Percentiles rank a stretch among this genome's conserved stretches.
Conservation (phyloP, 2,329 filamentous ascomycete species). For the Ascochyta lentis region DNA sequence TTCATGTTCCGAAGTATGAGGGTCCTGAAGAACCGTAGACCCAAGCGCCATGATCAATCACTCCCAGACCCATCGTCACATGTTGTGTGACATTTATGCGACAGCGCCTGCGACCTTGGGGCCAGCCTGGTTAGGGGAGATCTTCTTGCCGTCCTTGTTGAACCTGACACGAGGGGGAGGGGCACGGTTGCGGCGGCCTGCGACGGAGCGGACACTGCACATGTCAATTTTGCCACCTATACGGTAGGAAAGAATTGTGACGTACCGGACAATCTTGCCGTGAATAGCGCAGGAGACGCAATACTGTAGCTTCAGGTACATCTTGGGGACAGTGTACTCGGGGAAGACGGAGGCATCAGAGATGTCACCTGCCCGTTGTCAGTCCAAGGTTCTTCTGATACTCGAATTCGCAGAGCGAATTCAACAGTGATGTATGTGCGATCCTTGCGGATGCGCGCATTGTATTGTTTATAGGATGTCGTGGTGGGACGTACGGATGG, state of each 20-base stretch:
- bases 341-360: slow-evolving; percentile 98
- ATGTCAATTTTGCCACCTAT: slow-evolving; percentile 5
- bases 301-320: slow-evolving; percentile 99
- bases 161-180: slow-evolving; percentile 96
- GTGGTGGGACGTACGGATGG: slow-evolving; percentile 82
- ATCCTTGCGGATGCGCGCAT: slow-evolving; percentile 1
- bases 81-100: slow-evolving; percentile 22
- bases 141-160: slow-evolving; percentile 99
- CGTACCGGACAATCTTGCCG: slow-evolving; percentile 99
- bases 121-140: slow-evolving; percentile 84
- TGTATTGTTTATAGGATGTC: slow-evolving; percentile 13
- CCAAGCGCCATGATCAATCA: slow-evolving; percentile 46
- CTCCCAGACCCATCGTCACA: slow-evolving; percentile 17
- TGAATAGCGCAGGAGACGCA: slow-evolving; percentile 99
- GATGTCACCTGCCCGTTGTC: slow-evolving; percentile 83
- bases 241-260: slow-evolving; percentile 46
- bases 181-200: slow-evolving; percentile 97
- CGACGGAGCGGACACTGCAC: slow-evolving; percentile 90
- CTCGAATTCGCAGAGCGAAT: slow-evolving; percentile 7
- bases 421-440: slow-evolving; percentile 4
- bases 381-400: slow-evolving; percentile 24
- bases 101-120: slow-evolving; percentile 59
- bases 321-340: slow-evolving; percentile 99
- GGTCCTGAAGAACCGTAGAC: slow-evolving; percentile 44
- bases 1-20: slow-evolving; percentile 45